Conservation (phyloP, 805 yeast genomes). For the Metschnikowia colocasiae region DNA sequence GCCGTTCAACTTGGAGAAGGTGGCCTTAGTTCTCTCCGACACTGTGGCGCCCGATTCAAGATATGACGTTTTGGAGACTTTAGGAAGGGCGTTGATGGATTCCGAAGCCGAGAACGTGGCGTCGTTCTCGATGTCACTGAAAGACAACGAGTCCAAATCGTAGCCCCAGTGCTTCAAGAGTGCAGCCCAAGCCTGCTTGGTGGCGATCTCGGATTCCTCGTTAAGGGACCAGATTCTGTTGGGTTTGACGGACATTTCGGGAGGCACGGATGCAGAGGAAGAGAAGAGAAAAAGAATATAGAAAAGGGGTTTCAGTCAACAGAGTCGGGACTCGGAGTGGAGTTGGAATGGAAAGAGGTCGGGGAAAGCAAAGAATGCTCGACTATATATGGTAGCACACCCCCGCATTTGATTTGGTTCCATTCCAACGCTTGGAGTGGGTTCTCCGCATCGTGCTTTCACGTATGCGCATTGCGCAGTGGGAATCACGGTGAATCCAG, state of each 20-base stretch:
- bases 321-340: neutral
- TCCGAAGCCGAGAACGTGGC: conserved; percentile 13
- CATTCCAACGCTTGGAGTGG: conserved; percentile 4
- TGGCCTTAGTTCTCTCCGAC: conserved; percentile 11
- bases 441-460: conserved; percentile 7
- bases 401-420: conserved; percentile 3
- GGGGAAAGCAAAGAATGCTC: neutral
- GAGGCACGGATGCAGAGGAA: neutral
- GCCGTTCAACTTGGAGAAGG: conserved; percentile 12
- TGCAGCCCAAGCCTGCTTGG: conserved; percentile 72
- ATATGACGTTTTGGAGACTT: conserved; percentile 9
- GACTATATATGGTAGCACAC: neutral
- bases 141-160: conserved; percentile 14
- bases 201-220: conserved; percentile 54
- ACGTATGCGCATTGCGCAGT: conserved; percentile 2
- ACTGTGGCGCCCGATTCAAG: conserved; percentile 11
- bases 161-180: conserved; percentile 42
- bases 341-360: neutral
- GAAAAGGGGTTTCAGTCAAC: neutral
- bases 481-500: neutral
- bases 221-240: conserved; percentile 24
- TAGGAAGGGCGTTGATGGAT: conserved; percentile 14
- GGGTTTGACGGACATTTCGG: conserved; percentile 10
- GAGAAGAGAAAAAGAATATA: neutral
- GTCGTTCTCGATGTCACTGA: conserved; percentile 11